These are phyloP conservation scores for Jatropha multifida DNA, from an alignment of 441 rosid species.

Conservation along the genomic window DNA sequence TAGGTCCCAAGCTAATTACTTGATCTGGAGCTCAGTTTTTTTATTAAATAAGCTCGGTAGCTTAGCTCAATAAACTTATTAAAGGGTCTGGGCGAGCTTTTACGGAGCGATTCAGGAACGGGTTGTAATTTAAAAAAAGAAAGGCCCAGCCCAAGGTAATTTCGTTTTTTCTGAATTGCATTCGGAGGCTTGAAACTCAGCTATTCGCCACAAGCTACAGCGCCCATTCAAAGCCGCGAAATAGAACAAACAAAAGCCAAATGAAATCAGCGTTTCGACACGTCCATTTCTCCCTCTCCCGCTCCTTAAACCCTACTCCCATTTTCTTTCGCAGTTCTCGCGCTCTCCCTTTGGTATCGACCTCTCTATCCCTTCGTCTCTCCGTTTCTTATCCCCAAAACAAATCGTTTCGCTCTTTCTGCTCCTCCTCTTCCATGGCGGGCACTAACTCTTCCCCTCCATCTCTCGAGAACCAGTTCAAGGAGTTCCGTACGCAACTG, in stretches of 20 bases:
- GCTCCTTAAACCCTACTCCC: constrained; percentile 52
- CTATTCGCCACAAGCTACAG: not conserved
- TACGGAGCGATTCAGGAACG: too few species aligned
- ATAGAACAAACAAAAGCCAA: not conserved
- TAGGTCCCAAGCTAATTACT: too few species aligned
- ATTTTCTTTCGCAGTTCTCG: constrained; percentile 22
- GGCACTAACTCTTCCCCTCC: constrained; percentile 16
- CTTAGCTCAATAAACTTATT: too few species aligned
- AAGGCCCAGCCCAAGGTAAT: too few species aligned
- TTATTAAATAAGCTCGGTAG: too few species aligned
- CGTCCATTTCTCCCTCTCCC: constrained; percentile 33
- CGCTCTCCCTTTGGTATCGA: constrained; percentile 16
- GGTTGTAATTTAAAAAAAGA: too few species aligned
- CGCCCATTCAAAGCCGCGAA: too few species aligned
- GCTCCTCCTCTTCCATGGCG: constrained; percentile 41
- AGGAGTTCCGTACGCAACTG: constrained; percentile 62
- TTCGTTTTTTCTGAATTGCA: not conserved
- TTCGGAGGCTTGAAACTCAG: not conserved
- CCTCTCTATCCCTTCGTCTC: constrained; percentile 20
- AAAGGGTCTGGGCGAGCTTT: too few species aligned
- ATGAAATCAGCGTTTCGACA: constrained; percentile 70
- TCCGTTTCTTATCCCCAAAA: constrained; percentile 16
- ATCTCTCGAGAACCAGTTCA: constrained; percentile 77
- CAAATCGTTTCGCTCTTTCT: constrained; percentile 20
- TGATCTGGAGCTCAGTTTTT: too few species aligned